Percentiles rank a stretch among this genome's conserved stretches.
Conservation (phyloP, 805 yeast species). For the Tetrapisispora arboricola region DNA sequence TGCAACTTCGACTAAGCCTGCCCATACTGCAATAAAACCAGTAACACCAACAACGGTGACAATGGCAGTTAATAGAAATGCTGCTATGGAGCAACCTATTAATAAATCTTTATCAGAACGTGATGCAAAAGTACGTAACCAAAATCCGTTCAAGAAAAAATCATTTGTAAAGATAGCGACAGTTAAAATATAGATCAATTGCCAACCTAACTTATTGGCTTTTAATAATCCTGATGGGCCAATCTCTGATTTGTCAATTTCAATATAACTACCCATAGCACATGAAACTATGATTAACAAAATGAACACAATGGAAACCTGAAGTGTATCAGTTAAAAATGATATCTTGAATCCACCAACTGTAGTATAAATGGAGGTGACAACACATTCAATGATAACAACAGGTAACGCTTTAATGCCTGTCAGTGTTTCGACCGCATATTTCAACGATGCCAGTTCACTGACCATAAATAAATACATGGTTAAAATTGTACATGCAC, state of each 20-base stretch:
- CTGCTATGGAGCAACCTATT: constrained; percentile 69
- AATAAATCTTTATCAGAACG: constrained; percentile 62
- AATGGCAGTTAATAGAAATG: constrained; percentile 51
- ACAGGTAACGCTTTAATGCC: constrained; percentile 72
- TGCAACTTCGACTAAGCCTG: constrained; percentile 46
- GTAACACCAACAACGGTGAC: constrained; percentile 69
- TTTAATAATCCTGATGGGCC: constrained; percentile 57
- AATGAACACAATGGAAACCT: constrained; percentile 62
- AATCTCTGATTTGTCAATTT: constrained; percentile 48
- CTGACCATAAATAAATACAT: constrained; percentile 80
- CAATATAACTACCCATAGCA: constrained; percentile 67
- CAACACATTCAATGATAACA: constrained; percentile 74
- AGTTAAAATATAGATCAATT: constrained; percentile 69
- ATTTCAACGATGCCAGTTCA: constrained; percentile 71
- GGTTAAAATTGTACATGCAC: constrained; percentile 75
- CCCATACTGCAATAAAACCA: constrained; percentile 88
- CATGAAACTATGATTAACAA: constrained; percentile 60
- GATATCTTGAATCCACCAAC: constrained; percentile 86
- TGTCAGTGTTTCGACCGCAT: constrained; percentile 68
- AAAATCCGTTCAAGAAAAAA: constrained; percentile 82
- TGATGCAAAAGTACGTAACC: constrained; percentile 92
- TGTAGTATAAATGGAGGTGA: constrained; percentile 78
- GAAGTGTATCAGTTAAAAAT: constrained; percentile 77
- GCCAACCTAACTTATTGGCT: constrained; percentile 75
- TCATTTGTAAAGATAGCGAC: constrained; percentile 88